These are phyloP conservation scores for Leccinum longicurvipes DNA, from an alignment of 768 basidiomycete species.

Conservation along the genomic window DNA sequence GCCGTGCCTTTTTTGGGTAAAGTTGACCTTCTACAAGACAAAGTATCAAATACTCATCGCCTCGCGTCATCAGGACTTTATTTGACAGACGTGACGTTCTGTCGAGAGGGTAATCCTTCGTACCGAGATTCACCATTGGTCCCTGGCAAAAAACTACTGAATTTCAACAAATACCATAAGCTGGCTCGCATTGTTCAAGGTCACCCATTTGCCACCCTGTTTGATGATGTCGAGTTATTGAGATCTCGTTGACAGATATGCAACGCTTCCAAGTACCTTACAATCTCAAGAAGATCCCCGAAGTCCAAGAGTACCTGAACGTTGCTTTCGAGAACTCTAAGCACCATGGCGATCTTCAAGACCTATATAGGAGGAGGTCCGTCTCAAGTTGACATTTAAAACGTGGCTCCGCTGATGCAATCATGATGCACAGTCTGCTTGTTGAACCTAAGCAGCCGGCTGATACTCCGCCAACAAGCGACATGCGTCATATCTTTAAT, in stretches of 20 bases:
- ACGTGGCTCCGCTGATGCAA: background rate
- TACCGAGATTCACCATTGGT: constrained; percentile 75
- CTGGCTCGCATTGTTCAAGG: constrained; percentile 83
- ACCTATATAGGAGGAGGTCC: constrained; percentile 82
- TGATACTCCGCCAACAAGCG: constrained; percentile 59
- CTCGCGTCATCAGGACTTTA: constrained; percentile 57
- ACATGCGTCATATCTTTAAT: constrained; percentile 76
- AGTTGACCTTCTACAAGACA: constrained; percentile 11
- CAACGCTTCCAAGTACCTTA: constrained; percentile 89
- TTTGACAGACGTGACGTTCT: constrained; percentile 92
- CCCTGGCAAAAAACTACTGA: constrained; percentile 77
- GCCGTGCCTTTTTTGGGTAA: constrained; percentile 93
- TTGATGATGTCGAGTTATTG: background rate
- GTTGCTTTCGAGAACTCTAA: constrained; percentile 72
- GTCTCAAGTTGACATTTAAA: constrained; percentile 15
- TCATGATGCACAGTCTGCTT: constrained; percentile 50
- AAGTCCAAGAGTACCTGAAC: constrained; percentile 79
- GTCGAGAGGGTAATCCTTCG: constrained; percentile 90
- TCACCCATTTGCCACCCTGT: constrained; percentile 21
- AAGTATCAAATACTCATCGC: constrained; percentile 6
- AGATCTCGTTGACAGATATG: constrained; percentile 54
- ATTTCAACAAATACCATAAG: constrained; percentile 96
- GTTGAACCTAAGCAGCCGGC: constrained; percentile 82
- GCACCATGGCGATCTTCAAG: constrained; percentile 78
- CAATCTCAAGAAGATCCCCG: constrained; percentile 83